Evolutionary conservation across 2,329 filamentous ascomycete genomes (phyloP).

Genomic region (Zymoseptoria crescenta): DNA sequence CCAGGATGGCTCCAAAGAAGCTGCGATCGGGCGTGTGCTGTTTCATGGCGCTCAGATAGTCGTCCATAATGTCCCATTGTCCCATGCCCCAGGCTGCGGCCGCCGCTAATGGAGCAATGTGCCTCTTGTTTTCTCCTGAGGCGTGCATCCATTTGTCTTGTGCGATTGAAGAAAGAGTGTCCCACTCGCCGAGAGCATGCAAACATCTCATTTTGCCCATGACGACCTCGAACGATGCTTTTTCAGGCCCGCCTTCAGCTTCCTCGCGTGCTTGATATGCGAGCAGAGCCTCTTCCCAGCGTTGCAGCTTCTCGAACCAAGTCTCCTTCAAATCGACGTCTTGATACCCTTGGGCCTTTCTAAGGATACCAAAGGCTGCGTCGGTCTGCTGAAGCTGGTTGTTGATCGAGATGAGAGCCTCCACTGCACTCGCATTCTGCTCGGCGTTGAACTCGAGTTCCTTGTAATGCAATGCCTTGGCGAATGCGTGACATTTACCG

Average conservation of each 20-base stretch:
- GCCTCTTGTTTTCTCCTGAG: conserved; percentile 74
- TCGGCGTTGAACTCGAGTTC: conserved; percentile 97
- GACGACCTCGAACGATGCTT: conserved; percentile 76
- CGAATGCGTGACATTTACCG: conserved; percentile 93
- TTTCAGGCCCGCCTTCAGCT: conserved; percentile 42
- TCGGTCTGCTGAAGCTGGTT: conserved; percentile 99
- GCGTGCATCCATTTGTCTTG: conserved; percentile 93
- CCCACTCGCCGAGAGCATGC: conserved; percentile 96
- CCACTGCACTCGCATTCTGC: conserved; percentile 88
- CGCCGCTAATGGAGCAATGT: conserved; percentile 87
- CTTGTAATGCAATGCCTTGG: conserved; percentile 97
- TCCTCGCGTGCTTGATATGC: conserved; percentile 87
- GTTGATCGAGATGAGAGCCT: conserved; percentile 98
- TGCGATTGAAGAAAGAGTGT: conserved; percentile 77
- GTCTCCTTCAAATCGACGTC: conserved; percentile 96
- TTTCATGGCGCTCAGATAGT: conserved; percentile 92
- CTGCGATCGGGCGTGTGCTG: conserved; percentile 85
- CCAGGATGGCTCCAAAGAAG: conserved; percentile 94
- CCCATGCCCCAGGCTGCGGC: conserved; percentile 93
- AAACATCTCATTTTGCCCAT: conserved; percentile 99
- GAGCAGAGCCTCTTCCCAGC: conserved; percentile 92
- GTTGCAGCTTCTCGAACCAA: conserved; percentile 97
- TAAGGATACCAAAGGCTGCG: conserved; percentile 92
- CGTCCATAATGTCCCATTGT: conserved; percentile 98
- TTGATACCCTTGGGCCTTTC: conserved; percentile 90